A percentile compares a stretch with the other conserved stretches of the same genome.
Conservation (phyloP, 495 filamentous ascomycete genomes). For the Aspergillus cristatus region DNA sequence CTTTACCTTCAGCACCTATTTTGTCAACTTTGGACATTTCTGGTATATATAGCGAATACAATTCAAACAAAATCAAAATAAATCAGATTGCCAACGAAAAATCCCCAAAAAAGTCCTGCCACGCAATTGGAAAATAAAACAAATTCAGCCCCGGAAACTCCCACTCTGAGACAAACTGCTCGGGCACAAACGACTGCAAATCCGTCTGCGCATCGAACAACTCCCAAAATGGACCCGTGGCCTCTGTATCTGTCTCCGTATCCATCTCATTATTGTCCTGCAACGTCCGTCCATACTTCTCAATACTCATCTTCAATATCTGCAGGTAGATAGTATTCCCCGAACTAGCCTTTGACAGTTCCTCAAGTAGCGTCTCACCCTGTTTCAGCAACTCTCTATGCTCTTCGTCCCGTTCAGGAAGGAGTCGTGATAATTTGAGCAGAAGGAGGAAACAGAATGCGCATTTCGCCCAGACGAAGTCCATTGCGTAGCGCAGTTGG, state of each 20-base stretch:
- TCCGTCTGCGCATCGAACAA: slow-evolving; percentile 38
- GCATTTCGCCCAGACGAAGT: slow-evolving; percentile 49
- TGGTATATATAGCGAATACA: slow-evolving; percentile 10
- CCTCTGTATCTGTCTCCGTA: background rate
- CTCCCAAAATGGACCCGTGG: slow-evolving; percentile 28
- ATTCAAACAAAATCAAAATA: background rate
- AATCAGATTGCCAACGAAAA: slow-evolving; percentile 22
- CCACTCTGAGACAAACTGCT: slow-evolving; percentile 45
- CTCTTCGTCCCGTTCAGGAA: slow-evolving; percentile 32
- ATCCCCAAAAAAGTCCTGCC: slow-evolving; percentile 37
- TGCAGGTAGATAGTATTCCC: slow-evolving; percentile 33
- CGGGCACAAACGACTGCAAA: slow-evolving; percentile 42
- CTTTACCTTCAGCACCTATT: background rate
- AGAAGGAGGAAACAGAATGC: slow-evolving; percentile 44
- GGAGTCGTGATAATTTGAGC: slow-evolving; percentile 39
- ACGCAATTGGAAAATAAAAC: slow-evolving; percentile 40
- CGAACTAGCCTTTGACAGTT: slow-evolving; percentile 28
- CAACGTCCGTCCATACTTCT: slow-evolving; percentile 37
- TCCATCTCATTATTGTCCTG: slow-evolving; percentile 13
- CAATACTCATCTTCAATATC: slow-evolving; percentile 34
- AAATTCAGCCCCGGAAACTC: slow-evolving; percentile 45
- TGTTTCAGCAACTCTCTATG: slow-evolving; percentile 32
- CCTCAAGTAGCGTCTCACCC: slow-evolving; percentile 32
- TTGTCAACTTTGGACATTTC: slow-evolving; percentile 33
- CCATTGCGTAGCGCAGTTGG: slow-evolving; percentile 43